Conservation (phyloP, 2,329 filamentous ascomycete genomes). For the Trichoderma sp. region DNA sequence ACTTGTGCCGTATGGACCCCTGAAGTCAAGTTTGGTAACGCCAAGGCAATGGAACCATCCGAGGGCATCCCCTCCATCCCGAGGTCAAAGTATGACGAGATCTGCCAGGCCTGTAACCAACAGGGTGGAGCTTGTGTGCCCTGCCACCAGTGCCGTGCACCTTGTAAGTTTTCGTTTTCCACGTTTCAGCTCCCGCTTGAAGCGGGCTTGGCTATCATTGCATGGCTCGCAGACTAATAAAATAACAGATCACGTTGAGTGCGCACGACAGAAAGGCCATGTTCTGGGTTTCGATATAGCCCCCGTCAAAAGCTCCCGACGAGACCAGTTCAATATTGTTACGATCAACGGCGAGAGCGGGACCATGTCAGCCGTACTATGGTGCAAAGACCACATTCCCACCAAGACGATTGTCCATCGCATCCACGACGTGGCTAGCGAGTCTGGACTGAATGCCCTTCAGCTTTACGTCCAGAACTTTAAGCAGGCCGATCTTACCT, state of each 20-base stretch:
- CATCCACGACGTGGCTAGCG: slow-evolving; percentile 73
- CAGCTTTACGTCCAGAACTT: slow-evolving; percentile 85
- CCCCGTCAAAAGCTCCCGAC: slow-evolving; percentile 83
- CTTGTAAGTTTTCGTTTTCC: slow-evolving; percentile 38
- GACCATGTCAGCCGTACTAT: slow-evolving; percentile 78
- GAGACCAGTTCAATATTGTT: slow-evolving; percentile 77
- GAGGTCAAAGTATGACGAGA: slow-evolving; percentile 67
- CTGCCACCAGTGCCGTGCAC: slow-evolving; percentile 70
- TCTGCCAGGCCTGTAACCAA: slow-evolving; percentile 81
- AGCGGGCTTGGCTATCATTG: too few species aligned
- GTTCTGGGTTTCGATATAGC: slow-evolving; percentile 85
- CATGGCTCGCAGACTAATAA: slow-evolving; percentile 17
- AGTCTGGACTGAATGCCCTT: slow-evolving; percentile 72
- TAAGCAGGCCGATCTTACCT: slow-evolving; percentile 87
- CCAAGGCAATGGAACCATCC: slow-evolving; percentile 75
- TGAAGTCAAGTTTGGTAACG: slow-evolving; percentile 89
- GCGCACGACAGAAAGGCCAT: slow-evolving; percentile 81
- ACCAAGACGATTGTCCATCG: slow-evolving; percentile 71
- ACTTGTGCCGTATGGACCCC: slow-evolving; percentile 88
- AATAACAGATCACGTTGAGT: slow-evolving; percentile 68
- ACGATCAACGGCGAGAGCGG: slow-evolving; percentile 79
- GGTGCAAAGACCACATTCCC: slow-evolving; percentile 85
- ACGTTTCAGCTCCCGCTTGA: neutral
- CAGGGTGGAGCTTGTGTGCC: slow-evolving; percentile 74
- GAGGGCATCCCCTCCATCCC: slow-evolving; percentile 88